These are phyloP conservation scores for Kwoniella heveanensis DNA, from an alignment of 768 basidiomycete species.

Conservation along the genomic window DNA sequence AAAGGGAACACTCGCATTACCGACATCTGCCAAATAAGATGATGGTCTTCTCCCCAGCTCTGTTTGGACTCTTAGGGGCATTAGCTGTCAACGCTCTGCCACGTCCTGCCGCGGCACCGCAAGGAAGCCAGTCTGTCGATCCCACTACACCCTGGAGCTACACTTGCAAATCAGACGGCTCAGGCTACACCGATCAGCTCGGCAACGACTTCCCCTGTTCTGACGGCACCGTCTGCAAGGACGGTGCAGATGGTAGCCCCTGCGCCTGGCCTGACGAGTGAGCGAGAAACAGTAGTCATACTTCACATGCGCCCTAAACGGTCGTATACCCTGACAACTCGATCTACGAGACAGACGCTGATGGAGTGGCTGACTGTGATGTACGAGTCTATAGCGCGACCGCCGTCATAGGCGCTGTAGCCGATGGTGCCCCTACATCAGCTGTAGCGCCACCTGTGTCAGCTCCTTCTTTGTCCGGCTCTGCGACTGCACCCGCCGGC, in stretches of 20 bases:
- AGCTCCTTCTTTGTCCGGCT: too few relatives aligned
- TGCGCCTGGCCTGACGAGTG: conserved; percentile 17
- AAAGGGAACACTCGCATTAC: neutral
- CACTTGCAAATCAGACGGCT: conserved; percentile 7
- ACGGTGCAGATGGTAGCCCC: conserved; percentile 8
- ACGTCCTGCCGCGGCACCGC: conserved; percentile 2
- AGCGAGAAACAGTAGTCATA: too few relatives aligned
- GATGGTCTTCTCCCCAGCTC: neutral
- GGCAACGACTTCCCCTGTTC: neutral
- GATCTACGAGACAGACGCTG: too few relatives aligned
- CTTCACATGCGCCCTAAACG: too few relatives aligned
- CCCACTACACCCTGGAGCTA: conserved; percentile 1
- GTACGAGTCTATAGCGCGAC: too few relatives aligned
- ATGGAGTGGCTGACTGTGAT: too few relatives aligned
- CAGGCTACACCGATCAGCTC: neutral
- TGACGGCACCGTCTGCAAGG: conserved; percentile 11
- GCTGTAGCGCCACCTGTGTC: neutral
- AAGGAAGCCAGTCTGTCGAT: neutral
- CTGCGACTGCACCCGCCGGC: too few relatives aligned
- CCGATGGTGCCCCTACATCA: neutral
- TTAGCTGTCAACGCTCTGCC: conserved; percentile 1
- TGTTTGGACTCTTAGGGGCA: conserved; percentile 7
- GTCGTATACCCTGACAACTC: too few relatives aligned
- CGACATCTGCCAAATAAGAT: neutral
- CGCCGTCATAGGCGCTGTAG: too few relatives aligned